Evolutionary conservation across 805 yeast species (phyloP).

Genomic region (Candida mattraensis): DNA sequence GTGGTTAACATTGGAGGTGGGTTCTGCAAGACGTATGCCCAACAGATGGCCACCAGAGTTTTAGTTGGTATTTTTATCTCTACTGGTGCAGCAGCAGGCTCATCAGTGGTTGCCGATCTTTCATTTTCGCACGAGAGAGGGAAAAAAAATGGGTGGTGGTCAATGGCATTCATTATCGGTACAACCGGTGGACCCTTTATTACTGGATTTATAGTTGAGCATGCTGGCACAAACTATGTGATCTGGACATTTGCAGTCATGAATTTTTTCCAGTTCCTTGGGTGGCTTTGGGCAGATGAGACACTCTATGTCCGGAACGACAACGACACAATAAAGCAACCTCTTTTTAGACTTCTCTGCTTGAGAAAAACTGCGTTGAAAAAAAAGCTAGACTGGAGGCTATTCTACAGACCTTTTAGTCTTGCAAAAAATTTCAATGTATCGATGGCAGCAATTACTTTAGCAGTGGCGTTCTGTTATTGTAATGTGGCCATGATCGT

Average conservation of each 20-base stretch:
- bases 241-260: slow-evolving; percentile 6
- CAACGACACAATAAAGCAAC: neutral
- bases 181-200: slow-evolving; percentile 10
- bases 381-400: slow-evolving; percentile 1
- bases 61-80: slow-evolving; percentile 7
- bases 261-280: slow-evolving; percentile 4
- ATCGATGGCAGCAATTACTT: slow-evolving; percentile 3
- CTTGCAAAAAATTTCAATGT: slow-evolving; percentile 4
- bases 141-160: slow-evolving; percentile 12
- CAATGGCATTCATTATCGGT: slow-evolving; percentile 10
- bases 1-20: slow-evolving; percentile 11
- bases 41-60: slow-evolving; percentile 11
- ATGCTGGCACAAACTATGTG: slow-evolving; percentile 8
- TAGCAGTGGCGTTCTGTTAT: slow-evolving; percentile 6
- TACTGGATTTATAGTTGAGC: slow-evolving; percentile 8
- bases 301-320: slow-evolving; percentile 5
- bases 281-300: slow-evolving; percentile 8
- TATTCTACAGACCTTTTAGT: slow-evolving; percentile 5
- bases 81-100: slow-evolving; percentile 10
- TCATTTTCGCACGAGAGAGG: slow-evolving; percentile 12
- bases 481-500: slow-evolving; percentile 5
- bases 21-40: slow-evolving; percentile 8
- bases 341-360: slow-evolving; percentile 1
- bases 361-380: neutral
- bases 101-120: slow-evolving; percentile 5